A percentile compares a stretch with the other conserved stretches of the same genome.
Conservation (phyloP, 2,329 filamentous ascomycete genomes). For the Pyrenophora graminea region DNA sequence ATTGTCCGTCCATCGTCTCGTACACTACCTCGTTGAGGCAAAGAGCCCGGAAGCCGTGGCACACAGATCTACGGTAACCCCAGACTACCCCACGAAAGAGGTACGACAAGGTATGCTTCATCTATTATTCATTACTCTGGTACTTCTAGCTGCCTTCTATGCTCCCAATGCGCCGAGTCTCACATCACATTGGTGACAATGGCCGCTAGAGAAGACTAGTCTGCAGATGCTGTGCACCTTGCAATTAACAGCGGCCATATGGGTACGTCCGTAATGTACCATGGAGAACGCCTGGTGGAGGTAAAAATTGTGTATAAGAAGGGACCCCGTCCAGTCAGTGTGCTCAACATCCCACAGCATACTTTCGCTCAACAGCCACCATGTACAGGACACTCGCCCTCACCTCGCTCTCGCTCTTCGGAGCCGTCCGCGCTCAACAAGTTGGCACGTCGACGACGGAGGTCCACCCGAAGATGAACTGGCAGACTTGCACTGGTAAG, state of each 20-base stretch:
- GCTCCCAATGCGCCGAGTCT: constrained; percentile 41
- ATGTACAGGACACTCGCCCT: constrained; percentile 49
- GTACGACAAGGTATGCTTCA: constrained; percentile 29
- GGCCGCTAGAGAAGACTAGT: constrained; percentile 7
- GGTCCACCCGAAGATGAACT: constrained; percentile 49
- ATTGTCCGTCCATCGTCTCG: constrained; percentile 19
- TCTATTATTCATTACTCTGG: constrained; percentile 42
- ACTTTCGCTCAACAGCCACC: constrained; percentile 35
- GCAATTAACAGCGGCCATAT: constrained; percentile 26
- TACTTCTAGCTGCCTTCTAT: constrained; percentile 22
- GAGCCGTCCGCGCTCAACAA: constrained; percentile 49
- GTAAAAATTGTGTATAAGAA: constrained; percentile 35
- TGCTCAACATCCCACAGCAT: constrained; percentile 34
- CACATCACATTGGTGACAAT: constrained; percentile 32
- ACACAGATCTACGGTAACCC: constrained; percentile 41
- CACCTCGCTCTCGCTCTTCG: constrained; percentile 47
- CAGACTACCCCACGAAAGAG: constrained; percentile 38
- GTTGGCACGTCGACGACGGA: constrained; percentile 48
- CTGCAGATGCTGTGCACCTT: constrained; percentile 23
- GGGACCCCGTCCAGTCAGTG: constrained; percentile 8
- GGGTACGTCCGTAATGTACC: constrained; percentile 20
- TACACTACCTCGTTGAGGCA: constrained; percentile 32
- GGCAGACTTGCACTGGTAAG: constrained; percentile 47
- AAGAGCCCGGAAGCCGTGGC: constrained; percentile 22
- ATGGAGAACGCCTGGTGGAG: constrained; percentile 9